These are phyloP conservation scores for Chrysosporium queenslandicum DNA, from an alignment of 2,329 filamentous ascomycete species.

Conservation along the genomic window DNA sequence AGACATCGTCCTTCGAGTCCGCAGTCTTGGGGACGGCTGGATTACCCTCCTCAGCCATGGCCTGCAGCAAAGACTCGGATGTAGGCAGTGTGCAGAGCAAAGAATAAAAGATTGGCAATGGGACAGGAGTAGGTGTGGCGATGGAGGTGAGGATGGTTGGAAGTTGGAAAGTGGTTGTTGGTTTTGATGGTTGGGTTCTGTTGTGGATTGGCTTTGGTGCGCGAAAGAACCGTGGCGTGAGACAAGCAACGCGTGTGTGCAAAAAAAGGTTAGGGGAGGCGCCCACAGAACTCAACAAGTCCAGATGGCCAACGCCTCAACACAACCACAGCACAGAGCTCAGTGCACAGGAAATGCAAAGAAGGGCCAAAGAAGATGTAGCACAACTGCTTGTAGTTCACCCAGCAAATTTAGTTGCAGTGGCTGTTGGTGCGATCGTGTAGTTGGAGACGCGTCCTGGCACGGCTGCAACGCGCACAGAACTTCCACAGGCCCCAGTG, in stretches of 20 bases:
- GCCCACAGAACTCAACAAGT: background rate
- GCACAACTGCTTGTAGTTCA: background rate
- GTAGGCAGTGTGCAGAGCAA: background rate
- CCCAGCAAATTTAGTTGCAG: background rate
- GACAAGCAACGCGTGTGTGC: conserved; percentile 20
- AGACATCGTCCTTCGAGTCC: conserved; percentile 24
- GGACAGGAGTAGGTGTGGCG: conserved; percentile 2
- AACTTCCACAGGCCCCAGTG: no score
- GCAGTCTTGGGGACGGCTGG: conserved; percentile 25
- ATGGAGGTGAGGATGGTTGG: conserved; percentile 12
- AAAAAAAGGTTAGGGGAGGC: background rate
- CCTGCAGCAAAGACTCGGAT: background rate
- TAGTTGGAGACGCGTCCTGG: background rate
- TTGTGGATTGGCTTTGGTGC: conserved; percentile 19
- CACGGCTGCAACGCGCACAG: background rate
- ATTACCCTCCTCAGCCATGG: conserved; percentile 34
- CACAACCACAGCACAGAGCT: background rate
- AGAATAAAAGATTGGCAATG: background rate
- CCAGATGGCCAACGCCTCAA: background rate
- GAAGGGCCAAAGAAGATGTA: background rate
- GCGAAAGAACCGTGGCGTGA: conserved; percentile 22
- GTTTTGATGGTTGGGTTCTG: conserved; percentile 20
- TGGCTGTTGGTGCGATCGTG: background rate
- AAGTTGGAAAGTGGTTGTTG: conserved; percentile 8
- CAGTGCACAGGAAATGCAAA: background rate